phyloP scores from a whole-genome alignment of 1,139 yeast genomes.

The Scheffersomyces cryptocercus region DNA sequence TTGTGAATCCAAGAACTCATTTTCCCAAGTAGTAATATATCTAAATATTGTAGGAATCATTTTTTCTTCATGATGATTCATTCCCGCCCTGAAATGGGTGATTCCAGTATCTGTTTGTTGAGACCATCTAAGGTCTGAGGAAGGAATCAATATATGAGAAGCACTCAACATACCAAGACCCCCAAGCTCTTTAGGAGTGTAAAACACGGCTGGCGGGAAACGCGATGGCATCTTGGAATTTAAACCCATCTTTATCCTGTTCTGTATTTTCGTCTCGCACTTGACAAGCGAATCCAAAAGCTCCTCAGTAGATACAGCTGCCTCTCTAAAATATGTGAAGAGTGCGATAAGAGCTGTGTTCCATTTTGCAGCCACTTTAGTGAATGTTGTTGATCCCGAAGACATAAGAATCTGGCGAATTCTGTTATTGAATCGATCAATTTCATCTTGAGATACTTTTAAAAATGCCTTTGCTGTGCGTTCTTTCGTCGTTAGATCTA shows the following conservation, averaged over 20 bases:
- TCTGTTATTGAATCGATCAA: constrained; percentile 77
- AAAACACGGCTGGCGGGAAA: constrained; percentile 98
- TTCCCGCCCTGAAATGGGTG: constrained; percentile 92
- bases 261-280: constrained; percentile 92
- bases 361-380: constrained; percentile 95
- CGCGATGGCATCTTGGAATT: constrained; percentile 98
- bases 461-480: constrained; percentile 88
- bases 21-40: constrained; percentile 94
- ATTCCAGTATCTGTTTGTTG: constrained; percentile 93
- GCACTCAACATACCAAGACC: constrained; percentile 98
- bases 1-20: constrained; percentile 91
- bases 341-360: constrained; percentile 86
- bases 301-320: constrained; percentile 80
- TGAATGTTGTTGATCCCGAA: constrained; percentile 93
- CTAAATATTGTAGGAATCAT: constrained; percentile 91
- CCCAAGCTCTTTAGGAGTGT: constrained; percentile 95
- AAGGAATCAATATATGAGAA: constrained; percentile 91
- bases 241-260: constrained; percentile 89
- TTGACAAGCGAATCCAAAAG: constrained; percentile 82
- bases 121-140: constrained; percentile 89
- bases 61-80: constrained; percentile 79
- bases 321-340: constrained; percentile 90
- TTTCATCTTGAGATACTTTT: constrained; percentile 79
- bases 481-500: constrained; percentile 72
- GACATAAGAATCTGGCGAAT: constrained; percentile 92